These are phyloP conservation scores for Triticum monococcum DNA, from an alignment of 176 grass and related monocot genomes.

Conservation along the genomic window DNA sequence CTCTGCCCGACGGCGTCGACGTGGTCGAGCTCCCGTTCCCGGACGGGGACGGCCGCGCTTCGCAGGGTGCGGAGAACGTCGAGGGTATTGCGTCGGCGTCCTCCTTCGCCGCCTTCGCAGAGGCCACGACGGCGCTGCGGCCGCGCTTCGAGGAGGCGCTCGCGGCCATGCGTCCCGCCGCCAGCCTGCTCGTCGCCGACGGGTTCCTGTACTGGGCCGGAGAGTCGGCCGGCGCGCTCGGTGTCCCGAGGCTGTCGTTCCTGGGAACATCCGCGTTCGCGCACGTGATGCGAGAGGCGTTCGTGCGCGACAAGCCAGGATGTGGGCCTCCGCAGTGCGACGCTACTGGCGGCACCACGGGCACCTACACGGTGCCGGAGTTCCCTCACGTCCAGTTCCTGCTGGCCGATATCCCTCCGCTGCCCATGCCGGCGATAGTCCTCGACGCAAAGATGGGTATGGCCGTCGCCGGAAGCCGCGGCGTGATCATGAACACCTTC, in stretches of 20 bases:
- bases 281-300: not conserved
- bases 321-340: not conserved
- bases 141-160: conserved; percentile 43
- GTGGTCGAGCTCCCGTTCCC: conserved; percentile 37
- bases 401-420: not conserved
- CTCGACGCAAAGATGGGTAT: not conserved
- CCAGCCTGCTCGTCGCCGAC: conserved; percentile 27
- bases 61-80: not conserved
- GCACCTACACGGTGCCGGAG: conserved; percentile 24
- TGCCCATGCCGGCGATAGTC: not conserved
- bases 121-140: conserved; percentile 15
- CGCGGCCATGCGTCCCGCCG: not conserved
- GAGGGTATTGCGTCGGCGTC: not conserved
- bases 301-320: not conserved
- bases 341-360: not conserved
- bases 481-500: conserved; percentile 41
- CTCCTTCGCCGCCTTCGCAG: conserved; percentile 2
- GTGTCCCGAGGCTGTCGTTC: conserved; percentile 15
- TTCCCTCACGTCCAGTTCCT: conserved; percentile 23
- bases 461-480: conserved; percentile 2
- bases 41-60: not conserved
- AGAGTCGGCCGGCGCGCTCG: not conserved
- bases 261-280: not conserved
- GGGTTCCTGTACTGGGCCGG: conserved; percentile 24
- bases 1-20: conserved; percentile 21